Base-by-base conservation (phyloP, 2,329 filamentous ascomycete genomes). In the Elsinoe australis region DNA sequence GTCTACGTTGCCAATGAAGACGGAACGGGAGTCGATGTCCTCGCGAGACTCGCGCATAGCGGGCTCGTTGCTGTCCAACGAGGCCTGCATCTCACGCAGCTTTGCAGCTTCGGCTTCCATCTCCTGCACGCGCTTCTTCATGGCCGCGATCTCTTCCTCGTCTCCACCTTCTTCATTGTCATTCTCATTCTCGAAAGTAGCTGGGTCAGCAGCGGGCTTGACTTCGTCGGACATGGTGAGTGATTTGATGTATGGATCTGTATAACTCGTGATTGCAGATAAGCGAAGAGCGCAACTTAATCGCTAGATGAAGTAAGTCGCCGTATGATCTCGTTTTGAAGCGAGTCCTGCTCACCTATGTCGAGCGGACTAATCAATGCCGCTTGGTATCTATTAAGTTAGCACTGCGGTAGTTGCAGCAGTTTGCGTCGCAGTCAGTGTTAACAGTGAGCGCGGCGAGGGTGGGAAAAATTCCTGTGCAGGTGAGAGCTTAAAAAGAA, bases 1-100 rank as follows among this genome's bases (percentile, higher is more conserved):
- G 69, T 98, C 92, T 56, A 98, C 92, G 59, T 98, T 98, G 57
- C 92, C 92, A 35, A 98, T 92, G 65, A 98, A 98, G 67, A 98
- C 88, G 70, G 88, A 95, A 61, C 92, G 83, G 56, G 83, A 83
- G 69, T 98, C 92, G 51, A 98, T 82, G 57, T 95, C 94, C 66
- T 95, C 89, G 69, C 94, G 94, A 71, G 89, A 88, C 64, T 96
- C 92, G 56, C 84, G 80, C 53, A 92, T 75, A 58, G 86, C 86
- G 55, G 87, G 82, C 54, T 80, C 82, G 60, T 92, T 85, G 64
- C 89, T 82, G 65, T 96, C 90, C 53, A 96, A 76, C 47, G 58
- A 74, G 12, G 71, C 73, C 35, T 78, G 72, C 69, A 79, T 71
- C 6, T 71, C 67, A 22, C 73, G 72, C 6, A 82, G 68, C 56